Percentiles rank a stretch among this genome's conserved stretches.
Evolutionary conservation across 306 rosid species (phyloP).

Genomic region (Hippophae rhamnoides): DNA sequence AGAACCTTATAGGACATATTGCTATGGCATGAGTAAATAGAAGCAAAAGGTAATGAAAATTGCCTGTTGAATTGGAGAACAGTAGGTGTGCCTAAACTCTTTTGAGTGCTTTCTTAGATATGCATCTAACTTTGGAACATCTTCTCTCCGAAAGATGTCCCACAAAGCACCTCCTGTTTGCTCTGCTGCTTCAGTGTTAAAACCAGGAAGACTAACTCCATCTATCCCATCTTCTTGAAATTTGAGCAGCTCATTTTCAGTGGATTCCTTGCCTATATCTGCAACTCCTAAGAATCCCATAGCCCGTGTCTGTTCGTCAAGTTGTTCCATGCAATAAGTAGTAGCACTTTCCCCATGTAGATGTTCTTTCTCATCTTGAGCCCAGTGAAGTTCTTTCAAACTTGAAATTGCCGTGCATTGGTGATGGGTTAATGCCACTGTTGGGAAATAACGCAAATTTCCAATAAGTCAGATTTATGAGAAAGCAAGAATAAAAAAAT

Average conservation of each 20-base stretch:
- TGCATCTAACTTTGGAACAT: constrained; percentile 51
- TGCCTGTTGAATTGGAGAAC: constrained; percentile 63
- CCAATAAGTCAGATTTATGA: too few species aligned
- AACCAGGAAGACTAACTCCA: constrained; percentile 14
- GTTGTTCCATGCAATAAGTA: constrained; percentile 5
- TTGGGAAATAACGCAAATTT: too few species aligned
- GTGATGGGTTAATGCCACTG: constrained; percentile 28
- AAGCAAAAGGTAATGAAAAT: constrained; percentile 4
- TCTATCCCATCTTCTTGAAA: too few species aligned
- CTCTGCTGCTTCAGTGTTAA: constrained; percentile 13
- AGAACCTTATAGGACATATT: constrained; percentile 5
- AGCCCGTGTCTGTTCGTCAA: constrained; percentile 1
- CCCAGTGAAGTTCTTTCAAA: constrained; percentile 50
- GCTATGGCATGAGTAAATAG: constrained; percentile 1
- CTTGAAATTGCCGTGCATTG: constrained; percentile 39
- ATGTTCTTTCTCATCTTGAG: constrained; percentile 52
- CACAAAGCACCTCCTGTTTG: constrained; percentile 57
- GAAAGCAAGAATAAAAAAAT: too few species aligned
- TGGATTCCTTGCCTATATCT: constrained; percentile 6
- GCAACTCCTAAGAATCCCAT: too few species aligned
- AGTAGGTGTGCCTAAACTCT: constrained; percentile 69
- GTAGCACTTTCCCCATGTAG: constrained; percentile 10
- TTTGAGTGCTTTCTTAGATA: constrained; percentile 53
- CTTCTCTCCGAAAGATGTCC: constrained; percentile 89
- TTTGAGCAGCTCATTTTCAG: constrained; percentile 4